Evolutionary conservation across 176 grass and related monocot species (phyloP).

Genomic region (Oryza glumipatula): DNA sequence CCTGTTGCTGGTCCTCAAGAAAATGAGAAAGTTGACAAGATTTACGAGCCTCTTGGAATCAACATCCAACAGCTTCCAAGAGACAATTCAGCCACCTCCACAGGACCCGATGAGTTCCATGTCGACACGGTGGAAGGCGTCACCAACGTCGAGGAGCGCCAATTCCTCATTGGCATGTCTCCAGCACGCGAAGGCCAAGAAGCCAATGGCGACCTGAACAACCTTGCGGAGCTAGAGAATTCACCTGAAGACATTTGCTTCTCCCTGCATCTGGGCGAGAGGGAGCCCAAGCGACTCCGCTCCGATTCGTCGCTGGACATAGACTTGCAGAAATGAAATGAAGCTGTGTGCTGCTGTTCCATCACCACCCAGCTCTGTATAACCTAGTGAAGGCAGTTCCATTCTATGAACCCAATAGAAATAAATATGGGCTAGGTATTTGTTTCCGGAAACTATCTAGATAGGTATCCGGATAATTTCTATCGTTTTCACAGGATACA

Average conservation of each 20-base stretch:
- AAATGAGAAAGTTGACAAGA: constrained; percentile 67
- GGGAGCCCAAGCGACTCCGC: constrained; percentile 60
- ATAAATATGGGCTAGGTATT: background rate
- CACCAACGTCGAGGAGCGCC: constrained; percentile 78
- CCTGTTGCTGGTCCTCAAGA: constrained; percentile 45
- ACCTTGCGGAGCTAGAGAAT: constrained; percentile 37
- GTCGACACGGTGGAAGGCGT: constrained; percentile 51
- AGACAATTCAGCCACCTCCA: constrained; percentile 47
- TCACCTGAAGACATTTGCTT: constrained; percentile 63
- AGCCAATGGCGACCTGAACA: constrained; percentile 48
- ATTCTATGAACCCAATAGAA: background rate
- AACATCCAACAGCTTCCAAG: constrained; percentile 53
- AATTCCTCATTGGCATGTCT: constrained; percentile 77
- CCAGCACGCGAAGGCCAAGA: constrained; percentile 49
- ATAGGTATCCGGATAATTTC: too few species aligned
- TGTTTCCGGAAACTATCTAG: too few species aligned
- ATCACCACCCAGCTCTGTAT: background rate
- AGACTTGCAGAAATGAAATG: constrained; percentile 67
- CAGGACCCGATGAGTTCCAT: constrained; percentile 46
- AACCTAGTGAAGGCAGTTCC: background rate
- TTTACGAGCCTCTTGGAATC: constrained; percentile 74
- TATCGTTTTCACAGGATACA: too few species aligned
- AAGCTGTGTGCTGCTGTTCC: background rate
- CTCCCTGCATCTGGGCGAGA: constrained; percentile 67
- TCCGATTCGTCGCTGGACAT: constrained; percentile 45